Evolutionary conservation across 2,329 filamentous ascomycete genomes (phyloP).

Genomic region (Xylariaceae sp.): DNA sequence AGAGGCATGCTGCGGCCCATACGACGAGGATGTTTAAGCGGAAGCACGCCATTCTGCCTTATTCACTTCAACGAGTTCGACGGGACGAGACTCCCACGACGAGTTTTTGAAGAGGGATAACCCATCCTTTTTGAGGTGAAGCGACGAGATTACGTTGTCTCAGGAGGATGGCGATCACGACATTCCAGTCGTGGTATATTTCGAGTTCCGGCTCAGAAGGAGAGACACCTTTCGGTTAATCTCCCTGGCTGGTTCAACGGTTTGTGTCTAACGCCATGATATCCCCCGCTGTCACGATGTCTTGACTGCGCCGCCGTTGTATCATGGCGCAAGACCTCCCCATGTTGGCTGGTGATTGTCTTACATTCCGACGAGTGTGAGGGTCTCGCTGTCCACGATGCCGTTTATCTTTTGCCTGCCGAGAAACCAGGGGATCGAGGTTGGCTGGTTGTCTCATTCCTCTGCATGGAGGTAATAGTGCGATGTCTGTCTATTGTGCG

Average conservation of each 20-base stretch:
- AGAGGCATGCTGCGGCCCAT: slow-evolving; percentile 9
- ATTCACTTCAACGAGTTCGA: neutral
- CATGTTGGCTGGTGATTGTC: neutral
- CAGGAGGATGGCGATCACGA: neutral
- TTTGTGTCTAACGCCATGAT: neutral
- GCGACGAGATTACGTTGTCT: neutral
- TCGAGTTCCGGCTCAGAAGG: neutral
- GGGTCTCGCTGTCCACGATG: neutral
- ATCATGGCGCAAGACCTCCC: too few species aligned
- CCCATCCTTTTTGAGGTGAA: neutral
- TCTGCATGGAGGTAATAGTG: neutral
- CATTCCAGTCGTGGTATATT: neutral
- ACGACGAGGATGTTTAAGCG: slow-evolving; percentile 3
- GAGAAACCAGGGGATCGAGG: too few species aligned
- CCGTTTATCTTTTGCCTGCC: too few species aligned
- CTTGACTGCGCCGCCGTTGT: neutral
- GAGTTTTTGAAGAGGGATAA: neutral
- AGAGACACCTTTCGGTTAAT: neutral
- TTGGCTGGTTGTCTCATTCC: neutral
- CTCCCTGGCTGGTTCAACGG: neutral
- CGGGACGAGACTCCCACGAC: too few species aligned
- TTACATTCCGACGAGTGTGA: neutral
- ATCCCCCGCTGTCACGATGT: neutral
- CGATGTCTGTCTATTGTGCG: neutral
- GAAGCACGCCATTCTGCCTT: slow-evolving; percentile 14